These are phyloP conservation scores for Fusarium secorum DNA, from an alignment of 2,329 filamentous ascomycete species.

Conservation along the genomic window DNA sequence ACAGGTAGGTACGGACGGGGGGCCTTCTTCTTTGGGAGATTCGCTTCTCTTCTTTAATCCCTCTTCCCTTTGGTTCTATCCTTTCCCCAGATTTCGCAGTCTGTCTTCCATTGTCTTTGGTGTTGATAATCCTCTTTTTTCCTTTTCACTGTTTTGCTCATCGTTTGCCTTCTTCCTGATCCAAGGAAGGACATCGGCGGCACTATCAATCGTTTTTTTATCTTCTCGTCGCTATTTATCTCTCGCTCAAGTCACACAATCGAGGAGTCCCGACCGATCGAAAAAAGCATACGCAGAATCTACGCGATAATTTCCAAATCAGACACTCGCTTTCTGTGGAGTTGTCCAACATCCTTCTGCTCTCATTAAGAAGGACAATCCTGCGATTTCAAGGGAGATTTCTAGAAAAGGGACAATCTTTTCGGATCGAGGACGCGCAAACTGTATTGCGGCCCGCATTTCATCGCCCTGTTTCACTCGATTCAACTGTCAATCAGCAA, in stretches of 20 bases:
- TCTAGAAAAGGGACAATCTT: neutral
- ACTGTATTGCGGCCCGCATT: constrained; percentile 32
- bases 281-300: constrained; percentile 9
- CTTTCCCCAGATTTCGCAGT: constrained; percentile 13
- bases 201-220: constrained; percentile 19
- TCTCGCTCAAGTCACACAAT: constrained; percentile 29
- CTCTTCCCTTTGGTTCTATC: constrained; percentile 2
- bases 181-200: constrained; percentile 15
- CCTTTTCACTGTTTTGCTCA: constrained; percentile 14
- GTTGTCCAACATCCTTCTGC: constrained; percentile 1
- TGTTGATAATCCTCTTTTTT: constrained; percentile 19
- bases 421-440: constrained; percentile 27
- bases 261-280: constrained; percentile 23
- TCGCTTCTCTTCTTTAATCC: constrained; percentile 30
- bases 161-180: neutral
- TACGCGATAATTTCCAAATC: constrained; percentile 4
- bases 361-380: constrained; percentile 15
- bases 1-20: neutral
- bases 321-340: neutral
- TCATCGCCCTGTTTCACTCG: constrained; percentile 11
- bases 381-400: neutral
- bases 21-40: neutral
- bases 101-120: neutral
- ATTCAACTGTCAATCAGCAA: constrained; percentile 15
- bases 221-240: neutral